A percentile compares a stretch with the other conserved stretches of the same genome.
Conservation (phyloP, 768 basidiomycete species). For the Termitomyces sp. region DNA sequence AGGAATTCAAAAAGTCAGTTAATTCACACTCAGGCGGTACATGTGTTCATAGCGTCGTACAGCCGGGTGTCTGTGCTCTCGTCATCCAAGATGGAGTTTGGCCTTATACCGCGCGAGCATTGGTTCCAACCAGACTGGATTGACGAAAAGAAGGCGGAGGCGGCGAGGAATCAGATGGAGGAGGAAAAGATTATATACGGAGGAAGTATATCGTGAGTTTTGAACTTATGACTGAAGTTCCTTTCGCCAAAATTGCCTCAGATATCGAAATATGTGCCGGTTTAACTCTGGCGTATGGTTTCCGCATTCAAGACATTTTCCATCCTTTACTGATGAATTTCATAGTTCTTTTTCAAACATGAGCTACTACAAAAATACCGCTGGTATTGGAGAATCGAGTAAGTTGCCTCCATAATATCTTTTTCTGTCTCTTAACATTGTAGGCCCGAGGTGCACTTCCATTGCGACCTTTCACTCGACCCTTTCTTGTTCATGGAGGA, state of each 20-base stretch:
- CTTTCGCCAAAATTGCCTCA: slow-evolving; percentile 21
- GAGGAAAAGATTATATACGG: slow-evolving; percentile 39
- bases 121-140: slow-evolving; percentile 80
- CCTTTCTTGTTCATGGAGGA: slow-evolving; percentile 76
- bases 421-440: slow-evolving; percentile 20
- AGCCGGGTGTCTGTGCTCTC: slow-evolving; percentile 22
- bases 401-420: slow-evolving; percentile 11
- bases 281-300: slow-evolving; percentile 59
- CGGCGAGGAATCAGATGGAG: slow-evolving; percentile 55
- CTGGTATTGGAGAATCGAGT: slow-evolving; percentile 68
- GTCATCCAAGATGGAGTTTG: slow-evolving; percentile 38
- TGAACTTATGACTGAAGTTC: background rate
- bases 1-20: slow-evolving; percentile 64
- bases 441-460: slow-evolving; percentile 70
- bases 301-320: background rate
- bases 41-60: background rate
- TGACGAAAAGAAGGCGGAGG: slow-evolving; percentile 61
- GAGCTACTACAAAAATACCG: slow-evolving; percentile 59
- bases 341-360: slow-evolving; percentile 71
- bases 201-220: slow-evolving; percentile 28
- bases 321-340: background rate
- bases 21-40: background rate
- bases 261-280: slow-evolving; percentile 75
- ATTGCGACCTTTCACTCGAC: slow-evolving; percentile 62
- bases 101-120: slow-evolving; percentile 58